phyloP scores from a whole-genome alignment of 148 eudicot species.

The Camellia sinensis region DNA sequence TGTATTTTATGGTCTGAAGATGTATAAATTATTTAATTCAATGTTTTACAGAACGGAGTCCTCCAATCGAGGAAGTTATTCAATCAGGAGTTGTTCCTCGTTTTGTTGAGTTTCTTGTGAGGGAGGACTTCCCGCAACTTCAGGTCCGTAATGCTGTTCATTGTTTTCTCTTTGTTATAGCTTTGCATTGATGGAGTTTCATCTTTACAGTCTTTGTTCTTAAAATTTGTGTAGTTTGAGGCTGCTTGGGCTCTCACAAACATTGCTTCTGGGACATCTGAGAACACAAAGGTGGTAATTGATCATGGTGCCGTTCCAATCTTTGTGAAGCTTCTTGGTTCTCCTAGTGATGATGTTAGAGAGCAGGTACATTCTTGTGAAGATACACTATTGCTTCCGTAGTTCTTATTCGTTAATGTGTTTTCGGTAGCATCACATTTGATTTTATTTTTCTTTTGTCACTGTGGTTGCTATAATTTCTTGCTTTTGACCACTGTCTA shows the following conservation, averaged over 20 bases:
- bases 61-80: slow-evolving; percentile 47
- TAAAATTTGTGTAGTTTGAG: slow-evolving; percentile 32
- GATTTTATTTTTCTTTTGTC: neutral
- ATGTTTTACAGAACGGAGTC: slow-evolving; percentile 33
- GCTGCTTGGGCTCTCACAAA: slow-evolving; percentile 53
- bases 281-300: slow-evolving; percentile 45
- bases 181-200: neutral
- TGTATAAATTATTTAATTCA: neutral
- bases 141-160: slow-evolving; percentile 25
- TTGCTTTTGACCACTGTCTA: neutral
- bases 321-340: slow-evolving; percentile 42
- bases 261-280: slow-evolving; percentile 51
- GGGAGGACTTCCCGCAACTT: slow-evolving; percentile 51
- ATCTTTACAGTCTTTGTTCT: neutral
- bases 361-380: slow-evolving; percentile 35
- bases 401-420: neutral
- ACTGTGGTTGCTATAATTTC: neutral
- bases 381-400: neutral
- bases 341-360: slow-evolving; percentile 40
- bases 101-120: slow-evolving; percentile 40
- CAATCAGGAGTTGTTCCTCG: slow-evolving; percentile 48
- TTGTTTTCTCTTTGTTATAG: neutral
- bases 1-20: neutral
- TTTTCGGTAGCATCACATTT: neutral
- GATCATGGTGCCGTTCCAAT: slow-evolving; percentile 48